These are phyloP conservation scores for Pluteus cervinus DNA, from an alignment of 768 basidiomycete species.

Conservation along the genomic window DNA sequence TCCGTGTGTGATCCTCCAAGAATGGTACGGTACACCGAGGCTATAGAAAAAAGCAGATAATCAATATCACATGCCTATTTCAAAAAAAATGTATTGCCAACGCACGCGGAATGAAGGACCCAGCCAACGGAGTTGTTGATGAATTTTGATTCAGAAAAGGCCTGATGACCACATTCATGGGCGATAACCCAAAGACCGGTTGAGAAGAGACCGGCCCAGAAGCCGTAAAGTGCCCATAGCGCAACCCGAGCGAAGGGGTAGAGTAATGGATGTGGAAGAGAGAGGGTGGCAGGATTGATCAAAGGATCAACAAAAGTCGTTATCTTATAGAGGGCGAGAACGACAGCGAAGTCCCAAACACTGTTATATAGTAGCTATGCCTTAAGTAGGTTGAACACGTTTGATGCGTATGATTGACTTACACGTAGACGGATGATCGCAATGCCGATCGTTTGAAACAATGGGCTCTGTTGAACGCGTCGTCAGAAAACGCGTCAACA, in stretches of 20 bases:
- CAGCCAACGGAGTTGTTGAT: constrained; percentile 93
- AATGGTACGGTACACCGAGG: constrained; percentile 93
- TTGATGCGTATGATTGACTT: constrained; percentile 17
- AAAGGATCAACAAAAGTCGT: constrained; percentile 59
- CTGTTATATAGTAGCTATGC: constrained; percentile 27
- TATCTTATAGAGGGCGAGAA: constrained; percentile 62
- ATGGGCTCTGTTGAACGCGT: constrained; percentile 45
- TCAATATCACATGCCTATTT: constrained; percentile 8
- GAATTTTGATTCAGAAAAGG: constrained; percentile 87
- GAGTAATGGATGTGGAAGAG: constrained; percentile 53
- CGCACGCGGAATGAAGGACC: constrained; percentile 85
- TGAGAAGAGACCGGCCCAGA: constrained; percentile 77
- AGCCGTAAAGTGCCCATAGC: constrained; percentile 77
- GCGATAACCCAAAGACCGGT: constrained; percentile 95
- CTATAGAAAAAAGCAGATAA: constrained; percentile 29
- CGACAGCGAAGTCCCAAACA: constrained; percentile 68
- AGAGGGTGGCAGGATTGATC: constrained; percentile 48
- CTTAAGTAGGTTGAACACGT: constrained; percentile 2
- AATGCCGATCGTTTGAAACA: constrained; percentile 90
- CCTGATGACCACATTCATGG: constrained; percentile 95
- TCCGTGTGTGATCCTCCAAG: constrained; percentile 91
- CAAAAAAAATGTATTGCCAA: constrained; percentile 10
- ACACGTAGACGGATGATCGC: constrained; percentile 76
- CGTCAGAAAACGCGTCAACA: constrained; percentile 7
- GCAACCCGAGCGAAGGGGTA: constrained; percentile 58